Evolutionary conservation across 2,329 filamentous ascomycete species (phyloP).

Genomic region (Tolypocladium sp.): DNA sequence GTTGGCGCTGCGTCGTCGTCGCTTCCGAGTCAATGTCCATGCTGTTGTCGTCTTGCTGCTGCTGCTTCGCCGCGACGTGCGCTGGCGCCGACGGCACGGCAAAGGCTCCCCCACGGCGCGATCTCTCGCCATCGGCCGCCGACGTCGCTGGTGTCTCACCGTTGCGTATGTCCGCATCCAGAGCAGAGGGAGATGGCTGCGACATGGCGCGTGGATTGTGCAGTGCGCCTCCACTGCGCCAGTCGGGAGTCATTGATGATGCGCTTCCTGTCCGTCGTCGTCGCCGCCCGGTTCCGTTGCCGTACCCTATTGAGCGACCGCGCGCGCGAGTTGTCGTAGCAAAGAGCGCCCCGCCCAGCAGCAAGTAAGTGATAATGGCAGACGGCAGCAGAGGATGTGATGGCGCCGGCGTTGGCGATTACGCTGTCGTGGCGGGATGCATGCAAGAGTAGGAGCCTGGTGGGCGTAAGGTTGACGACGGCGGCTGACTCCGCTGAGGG

Average conservation of each 20-base stretch:
- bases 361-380: background rate
- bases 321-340: background rate
- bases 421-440: background rate
- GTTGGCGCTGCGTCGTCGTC: constrained; percentile 1
- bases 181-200: background rate
- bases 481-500: constrained; percentile 2
- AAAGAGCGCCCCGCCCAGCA: background rate
- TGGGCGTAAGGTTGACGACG: constrained; percentile 2
- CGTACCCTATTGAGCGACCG: background rate
- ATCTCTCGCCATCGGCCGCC: background rate
- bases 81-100: background rate
- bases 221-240: background rate
- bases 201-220: background rate
- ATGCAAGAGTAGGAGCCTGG: background rate
- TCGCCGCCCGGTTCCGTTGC: background rate
- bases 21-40: constrained; percentile 2
- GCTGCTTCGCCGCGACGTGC: background rate
- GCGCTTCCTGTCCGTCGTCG: background rate
- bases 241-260: background rate
- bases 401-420: background rate
- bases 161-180: background rate
- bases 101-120: background rate
- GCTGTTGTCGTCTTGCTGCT: background rate
- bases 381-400: background rate
- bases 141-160: background rate